Base-by-base conservation (phyloP, 768 basidiomycete genomes). In the Tulasnella sp. region DNA sequence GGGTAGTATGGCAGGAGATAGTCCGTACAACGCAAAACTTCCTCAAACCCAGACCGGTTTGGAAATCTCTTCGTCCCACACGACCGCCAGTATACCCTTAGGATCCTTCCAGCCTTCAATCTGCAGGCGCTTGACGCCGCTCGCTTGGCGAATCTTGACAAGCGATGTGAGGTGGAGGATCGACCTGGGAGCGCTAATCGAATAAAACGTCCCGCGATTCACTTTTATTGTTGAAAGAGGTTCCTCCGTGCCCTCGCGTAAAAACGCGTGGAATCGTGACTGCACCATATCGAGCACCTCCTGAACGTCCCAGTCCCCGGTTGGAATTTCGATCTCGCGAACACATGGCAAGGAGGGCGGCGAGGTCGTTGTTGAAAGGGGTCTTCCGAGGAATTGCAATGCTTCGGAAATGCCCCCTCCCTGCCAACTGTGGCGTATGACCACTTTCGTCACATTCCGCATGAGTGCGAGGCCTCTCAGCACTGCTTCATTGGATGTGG, bases 161-260 rank as follows among this genome's bases (percentile, higher is more conserved):
- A 58, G 31, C 27, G 56, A 14, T 27, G 31, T 9, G 9, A 58
- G 56, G 14, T n/a, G n/a, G 31, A 58, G 24, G n/a, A 86, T 90
- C 16, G 44, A 18, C 16, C 16, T 3, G 10, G 1, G 39, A 89
- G 88, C 80, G 84, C 88, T 10, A 90, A 89, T 0, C 89, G 89
- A 88, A 84, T 90, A 0, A 89, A 89, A 0, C 89, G 87, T 74
- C 89, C 89, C 84, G 83, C 89, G 5, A 84, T 90, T 21, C 89
- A 90, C 83, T 1, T 9, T 52, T 3, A 52, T 52, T 52, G 52
- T n/a, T 52, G n/a, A n/a, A 10, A 52, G 52, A 52, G 52, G 24
- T 52, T 9, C 24, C 52, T 52, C 52, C 52, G n/a, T n/a, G 52
- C 52, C 52, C 52, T 52, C 52, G 7, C 7, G n/a, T 7, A 24